Base-by-base conservation (phyloP, 768 basidiomycete genomes). In the Tubosaeta sp. region DNA sequence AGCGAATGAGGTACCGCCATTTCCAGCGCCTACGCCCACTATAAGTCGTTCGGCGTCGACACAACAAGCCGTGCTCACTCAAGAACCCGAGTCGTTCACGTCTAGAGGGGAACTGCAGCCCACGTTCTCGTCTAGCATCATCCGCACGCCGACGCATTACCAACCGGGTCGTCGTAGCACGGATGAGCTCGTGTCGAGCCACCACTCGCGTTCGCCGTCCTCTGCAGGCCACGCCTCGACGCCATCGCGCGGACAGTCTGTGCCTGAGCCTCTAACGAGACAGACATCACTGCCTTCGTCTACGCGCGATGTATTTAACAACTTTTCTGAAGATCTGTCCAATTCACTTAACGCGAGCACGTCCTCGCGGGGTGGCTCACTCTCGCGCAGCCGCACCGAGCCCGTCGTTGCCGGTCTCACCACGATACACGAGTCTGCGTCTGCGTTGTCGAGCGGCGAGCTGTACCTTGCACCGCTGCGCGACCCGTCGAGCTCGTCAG, bases 131-230 rank as follows among this genome's bases (percentile, higher is more conserved):
- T 59, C 79, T n/a, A 79, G 71, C 48, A 83, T 87, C 63, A 72
- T 88, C 29, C 83, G 87, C 43, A 86, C 81, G 3, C 87, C 87
- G 2, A 73, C 76, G 6, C 77, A 87, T 60, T 88, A 87, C 52
- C 62, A 64, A 18, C 53, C 52, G 4, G 4, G 45, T 1, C 67
- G 66, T 32, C 63, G 62, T 13, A 62, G 64, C 22, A 56, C 45
- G 3, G 68, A 71, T 19, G 67, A 68, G 6, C 18, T 38, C 12
- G 48, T 48, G 10, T 34, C 63, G 5, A 44, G 32, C 25, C 19
- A 63, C 32, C 55, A 51, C 12, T 56, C 64, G 13, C 69, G 59
- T 19, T 68, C 64, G 6, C 61, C 64, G 4, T 60, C 65, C 13
- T 56, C 59, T 11, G 10, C 27, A 16, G 54, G 45, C 35, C 53